Conservation (phyloP, 176 grass and related monocot genomes). For the Olyra latifolia region DNA sequence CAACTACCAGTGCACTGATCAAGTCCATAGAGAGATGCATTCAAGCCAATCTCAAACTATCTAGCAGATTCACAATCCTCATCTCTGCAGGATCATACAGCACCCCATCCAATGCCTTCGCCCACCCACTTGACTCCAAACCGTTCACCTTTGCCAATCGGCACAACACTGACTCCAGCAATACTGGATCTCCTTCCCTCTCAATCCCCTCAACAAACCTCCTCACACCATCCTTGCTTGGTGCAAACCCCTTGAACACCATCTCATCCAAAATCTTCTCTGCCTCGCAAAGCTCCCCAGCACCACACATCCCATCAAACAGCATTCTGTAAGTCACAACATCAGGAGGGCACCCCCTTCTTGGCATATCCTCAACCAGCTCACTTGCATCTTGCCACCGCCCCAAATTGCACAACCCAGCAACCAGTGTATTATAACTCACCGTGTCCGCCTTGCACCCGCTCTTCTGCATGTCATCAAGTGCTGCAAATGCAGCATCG, state of each 20-base stretch:
- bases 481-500: slow-evolving; percentile 44
- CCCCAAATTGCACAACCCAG: slow-evolving; percentile 48
- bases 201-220: slow-evolving; percentile 54
- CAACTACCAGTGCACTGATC: not conserved
- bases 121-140: slow-evolving; percentile 52
- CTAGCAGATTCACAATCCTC: slow-evolving; percentile 13
- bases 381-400: slow-evolving; percentile 48
- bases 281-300: slow-evolving; percentile 38
- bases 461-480: slow-evolving; percentile 59
- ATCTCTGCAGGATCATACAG: slow-evolving; percentile 2
- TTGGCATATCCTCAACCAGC: slow-evolving; percentile 65
- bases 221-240: slow-evolving; percentile 29
- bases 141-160: slow-evolving; percentile 37
- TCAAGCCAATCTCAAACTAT: slow-evolving; percentile 22
- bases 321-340: slow-evolving; percentile 55
- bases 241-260: slow-evolving; percentile 59
- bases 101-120: slow-evolving; percentile 31
- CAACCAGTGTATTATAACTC: slow-evolving; percentile 61
- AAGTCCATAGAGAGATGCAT: not conserved
- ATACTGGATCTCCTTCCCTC: slow-evolving; percentile 33
- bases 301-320: slow-evolving; percentile 53
- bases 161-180: slow-evolving; percentile 30
- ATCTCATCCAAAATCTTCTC: slow-evolving; percentile 61
- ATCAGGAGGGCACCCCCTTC: slow-evolving; percentile 47
- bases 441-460: slow-evolving; percentile 47